A percentile compares a stretch with the other conserved stretches of the same genome.
phyloP scores from a whole-genome alignment of 2,329 filamentous ascomycete species.

The Penicillium rolfsii region DNA sequence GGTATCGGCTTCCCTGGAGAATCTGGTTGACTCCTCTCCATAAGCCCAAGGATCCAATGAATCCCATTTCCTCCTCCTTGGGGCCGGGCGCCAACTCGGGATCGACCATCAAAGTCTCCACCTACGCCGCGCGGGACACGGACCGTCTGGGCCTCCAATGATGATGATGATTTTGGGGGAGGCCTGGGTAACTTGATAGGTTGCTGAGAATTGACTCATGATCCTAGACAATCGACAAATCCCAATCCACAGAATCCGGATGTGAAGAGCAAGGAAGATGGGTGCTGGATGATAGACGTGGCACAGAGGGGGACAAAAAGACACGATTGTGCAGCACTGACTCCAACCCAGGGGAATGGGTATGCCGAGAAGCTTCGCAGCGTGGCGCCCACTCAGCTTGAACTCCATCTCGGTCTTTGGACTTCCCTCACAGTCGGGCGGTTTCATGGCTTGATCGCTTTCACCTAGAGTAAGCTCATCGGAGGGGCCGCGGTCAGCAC shows the following conservation, averaged over 20 bases:
- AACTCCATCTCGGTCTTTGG: too few relatives aligned
- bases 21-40: neutral
- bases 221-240: neutral
- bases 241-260: neutral
- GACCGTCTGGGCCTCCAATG: slow-evolving; percentile 9
- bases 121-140: slow-evolving; percentile 12
- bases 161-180: neutral
- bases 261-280: neutral
- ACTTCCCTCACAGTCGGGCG: neutral
- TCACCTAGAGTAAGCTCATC: neutral
- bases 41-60: neutral
- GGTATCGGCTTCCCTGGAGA: neutral
- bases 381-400: slow-evolving; percentile 7
- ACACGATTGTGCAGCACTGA: neutral
- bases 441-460: neutral
- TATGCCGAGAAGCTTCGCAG: slow-evolving; percentile 8
- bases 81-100: neutral
- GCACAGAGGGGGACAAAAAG: neutral
- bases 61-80: neutral
- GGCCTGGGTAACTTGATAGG: too few relatives aligned
- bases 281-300: neutral
- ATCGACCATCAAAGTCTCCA: slow-evolving; percentile 14
- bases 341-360: slow-evolving; percentile 6
- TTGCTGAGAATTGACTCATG: neutral
- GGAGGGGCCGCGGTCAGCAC: neutral